Percentiles rank a stretch among this genome's conserved stretches.
Conservation (phyloP, 2,329 filamentous ascomycete species). For the Colletotrichum kahawae region DNA sequence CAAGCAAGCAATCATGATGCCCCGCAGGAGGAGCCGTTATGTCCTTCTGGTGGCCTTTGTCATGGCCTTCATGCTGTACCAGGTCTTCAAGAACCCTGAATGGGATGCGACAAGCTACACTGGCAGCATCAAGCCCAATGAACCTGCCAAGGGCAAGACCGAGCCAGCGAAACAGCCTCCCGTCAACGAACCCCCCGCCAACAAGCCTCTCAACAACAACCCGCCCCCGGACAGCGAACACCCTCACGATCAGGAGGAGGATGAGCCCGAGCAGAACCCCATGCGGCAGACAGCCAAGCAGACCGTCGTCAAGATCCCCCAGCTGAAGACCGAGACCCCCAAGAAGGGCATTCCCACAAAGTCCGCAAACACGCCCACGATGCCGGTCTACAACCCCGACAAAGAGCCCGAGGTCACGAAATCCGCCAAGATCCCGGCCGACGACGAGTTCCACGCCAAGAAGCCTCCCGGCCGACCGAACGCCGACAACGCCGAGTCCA, state of each 20-base stretch:
- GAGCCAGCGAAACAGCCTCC: slow-evolving; percentile 5
- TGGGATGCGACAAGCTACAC: slow-evolving; percentile 30
- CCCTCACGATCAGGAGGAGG: slow-evolving; percentile 15
- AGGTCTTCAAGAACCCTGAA: slow-evolving; percentile 46
- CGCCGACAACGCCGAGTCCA: slow-evolving; percentile 27
- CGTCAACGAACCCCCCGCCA: slow-evolving; percentile 1
- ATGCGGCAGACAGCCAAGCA: slow-evolving; percentile 15
- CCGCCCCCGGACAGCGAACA: slow-evolving; percentile 18
- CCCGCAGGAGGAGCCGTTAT: slow-evolving; percentile 66
- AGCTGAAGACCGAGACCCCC: slow-evolving; percentile 11
- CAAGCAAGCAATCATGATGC: slow-evolving; percentile 44
- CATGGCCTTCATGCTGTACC: slow-evolving; percentile 59
- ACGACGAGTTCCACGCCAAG: slow-evolving; percentile 23
- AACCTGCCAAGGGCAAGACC: slow-evolving; percentile 5
- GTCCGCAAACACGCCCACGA: background rate
- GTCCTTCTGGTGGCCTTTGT: slow-evolving; percentile 62
- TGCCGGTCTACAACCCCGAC: slow-evolving; percentile 10
- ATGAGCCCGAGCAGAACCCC: slow-evolving; percentile 18
- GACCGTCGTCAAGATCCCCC: slow-evolving; percentile 19
- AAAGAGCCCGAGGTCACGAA: slow-evolving; percentile 9
- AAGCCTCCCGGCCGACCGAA: slow-evolving; percentile 24
- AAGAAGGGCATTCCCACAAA: slow-evolving; percentile 8
- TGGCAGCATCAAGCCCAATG: slow-evolving; percentile 11
- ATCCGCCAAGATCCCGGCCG: background rate
- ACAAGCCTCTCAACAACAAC: slow-evolving; percentile 14